Conservation (phyloP, 139 green algal species). For the Tetraselmis chui region DNA sequence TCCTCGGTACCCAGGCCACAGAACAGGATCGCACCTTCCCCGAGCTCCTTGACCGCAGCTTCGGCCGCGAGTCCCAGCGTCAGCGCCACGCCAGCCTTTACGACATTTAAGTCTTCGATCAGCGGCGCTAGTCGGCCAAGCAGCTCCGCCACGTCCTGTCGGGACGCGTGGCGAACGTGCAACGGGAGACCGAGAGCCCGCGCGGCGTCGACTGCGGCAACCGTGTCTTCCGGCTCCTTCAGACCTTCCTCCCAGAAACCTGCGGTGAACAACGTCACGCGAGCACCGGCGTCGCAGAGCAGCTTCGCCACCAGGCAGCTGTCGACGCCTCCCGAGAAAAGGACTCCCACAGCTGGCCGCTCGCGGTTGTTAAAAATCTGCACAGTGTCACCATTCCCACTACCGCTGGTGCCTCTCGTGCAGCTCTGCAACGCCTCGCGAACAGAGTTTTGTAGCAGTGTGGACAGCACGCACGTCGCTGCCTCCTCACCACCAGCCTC, state of each 20-base stretch:
- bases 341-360: not conserved
- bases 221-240: not conserved
- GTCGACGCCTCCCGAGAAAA: not conserved
- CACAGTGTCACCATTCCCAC: no score
- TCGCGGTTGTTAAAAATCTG: no score
- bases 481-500: no score
- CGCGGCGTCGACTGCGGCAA: not conserved
- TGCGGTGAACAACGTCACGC: not conserved
- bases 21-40: not conserved
- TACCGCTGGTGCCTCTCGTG: no score
- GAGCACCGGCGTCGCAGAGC: not conserved
- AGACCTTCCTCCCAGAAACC: not conserved
- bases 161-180: not conserved
- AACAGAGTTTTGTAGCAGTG: not conserved
- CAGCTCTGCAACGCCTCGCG: not conserved
- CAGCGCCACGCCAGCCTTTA: not conserved
- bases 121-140: not conserved
- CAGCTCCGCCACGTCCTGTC: not conserved
- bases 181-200: not conserved
- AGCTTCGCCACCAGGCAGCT: not conserved
- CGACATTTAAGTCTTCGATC: not conserved
- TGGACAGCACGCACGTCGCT: not conserved
- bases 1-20: not conserved
- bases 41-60: not conserved
- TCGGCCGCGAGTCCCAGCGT: not conserved